These are phyloP conservation scores for Pyrenopolyporus hunteri DNA, from an alignment of 495 filamentous ascomycete species.

Conservation along the genomic window DNA sequence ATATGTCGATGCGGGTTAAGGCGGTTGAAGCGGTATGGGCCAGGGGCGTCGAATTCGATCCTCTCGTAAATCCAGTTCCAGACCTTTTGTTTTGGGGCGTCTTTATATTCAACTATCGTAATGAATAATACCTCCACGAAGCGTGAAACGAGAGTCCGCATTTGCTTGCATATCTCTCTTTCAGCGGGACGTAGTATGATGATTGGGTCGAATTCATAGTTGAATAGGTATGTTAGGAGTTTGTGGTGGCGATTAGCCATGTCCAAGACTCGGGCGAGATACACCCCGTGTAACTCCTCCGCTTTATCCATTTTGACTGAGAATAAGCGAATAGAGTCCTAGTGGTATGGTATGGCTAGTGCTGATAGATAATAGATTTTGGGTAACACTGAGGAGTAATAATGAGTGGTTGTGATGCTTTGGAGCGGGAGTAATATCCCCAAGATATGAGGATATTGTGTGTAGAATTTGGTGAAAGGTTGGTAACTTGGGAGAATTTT, in stretches of 20 bases:
- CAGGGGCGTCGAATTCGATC: neutral
- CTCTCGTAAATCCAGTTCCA: conserved; percentile 3
- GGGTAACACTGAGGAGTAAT: too few relatives aligned
- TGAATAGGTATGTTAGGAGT: neutral
- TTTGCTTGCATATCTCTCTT: neutral
- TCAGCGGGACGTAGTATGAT: neutral
- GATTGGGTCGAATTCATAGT: neutral
- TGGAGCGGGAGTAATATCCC: too few relatives aligned
- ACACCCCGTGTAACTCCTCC: neutral
- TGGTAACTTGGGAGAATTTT: too few relatives aligned
- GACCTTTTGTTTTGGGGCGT: neutral
- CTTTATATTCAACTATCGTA: neutral
- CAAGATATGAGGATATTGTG: too few relatives aligned
- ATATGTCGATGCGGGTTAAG: conserved; percentile 8
- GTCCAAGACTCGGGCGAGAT: conserved; percentile 5
- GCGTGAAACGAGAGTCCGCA: neutral
- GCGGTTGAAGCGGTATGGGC: conserved; percentile 7
- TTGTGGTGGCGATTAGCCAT: neutral
- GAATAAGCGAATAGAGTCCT: too few relatives aligned
- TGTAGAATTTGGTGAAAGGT: too few relatives aligned
- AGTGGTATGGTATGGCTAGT: too few relatives aligned
- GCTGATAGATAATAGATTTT: too few relatives aligned
- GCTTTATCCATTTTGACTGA: too few relatives aligned
- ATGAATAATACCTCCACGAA: neutral
- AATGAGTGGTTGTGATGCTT: too few relatives aligned